Conservation (phyloP, 2,329 filamentous ascomycete species). For the Aureobasidium sp. region DNA sequence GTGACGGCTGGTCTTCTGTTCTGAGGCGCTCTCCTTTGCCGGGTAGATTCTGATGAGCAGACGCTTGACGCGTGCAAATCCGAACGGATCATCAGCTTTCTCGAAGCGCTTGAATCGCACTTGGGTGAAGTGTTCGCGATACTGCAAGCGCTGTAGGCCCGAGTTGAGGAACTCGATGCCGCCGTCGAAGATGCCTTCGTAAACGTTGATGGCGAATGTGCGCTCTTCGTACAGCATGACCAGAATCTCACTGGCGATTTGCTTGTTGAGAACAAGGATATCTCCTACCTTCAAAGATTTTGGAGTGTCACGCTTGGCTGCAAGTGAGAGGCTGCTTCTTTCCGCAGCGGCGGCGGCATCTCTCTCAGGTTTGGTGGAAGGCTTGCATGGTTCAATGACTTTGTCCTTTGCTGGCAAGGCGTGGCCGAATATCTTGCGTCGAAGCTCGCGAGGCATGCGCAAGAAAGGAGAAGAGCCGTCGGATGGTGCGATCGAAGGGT, state of each 20-base stretch:
- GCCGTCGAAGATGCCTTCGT: slow-evolving; percentile 23
- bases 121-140: slow-evolving; percentile 21
- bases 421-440: slow-evolving; percentile 12
- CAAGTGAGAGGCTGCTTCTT: background rate
- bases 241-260: slow-evolving; percentile 21
- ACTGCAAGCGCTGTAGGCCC: slow-evolving; percentile 27
- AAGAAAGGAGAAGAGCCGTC: slow-evolving; percentile 10
- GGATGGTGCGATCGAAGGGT: background rate
- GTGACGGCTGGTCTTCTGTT: slow-evolving; percentile 17
- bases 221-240: slow-evolving; percentile 24
- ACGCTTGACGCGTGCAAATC: slow-evolving; percentile 26
- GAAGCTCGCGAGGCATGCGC: slow-evolving; percentile 1
- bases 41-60: slow-evolving; percentile 25
- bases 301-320: too few species aligned
- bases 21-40: background rate
- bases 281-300: slow-evolving; percentile 11
- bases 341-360: background rate
- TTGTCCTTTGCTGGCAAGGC: background rate
- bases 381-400: background rate
- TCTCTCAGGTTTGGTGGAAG: background rate
- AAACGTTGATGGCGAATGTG: slow-evolving; percentile 11
- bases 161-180: slow-evolving; percentile 28
- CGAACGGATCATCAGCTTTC: slow-evolving; percentile 21
- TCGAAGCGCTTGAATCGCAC: slow-evolving; percentile 26
- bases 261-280: slow-evolving; percentile 24